These are phyloP conservation scores for Chrysanthemum makinoi DNA, from an alignment of 129 eudicot genomes.

Conservation along the genomic window DNA sequence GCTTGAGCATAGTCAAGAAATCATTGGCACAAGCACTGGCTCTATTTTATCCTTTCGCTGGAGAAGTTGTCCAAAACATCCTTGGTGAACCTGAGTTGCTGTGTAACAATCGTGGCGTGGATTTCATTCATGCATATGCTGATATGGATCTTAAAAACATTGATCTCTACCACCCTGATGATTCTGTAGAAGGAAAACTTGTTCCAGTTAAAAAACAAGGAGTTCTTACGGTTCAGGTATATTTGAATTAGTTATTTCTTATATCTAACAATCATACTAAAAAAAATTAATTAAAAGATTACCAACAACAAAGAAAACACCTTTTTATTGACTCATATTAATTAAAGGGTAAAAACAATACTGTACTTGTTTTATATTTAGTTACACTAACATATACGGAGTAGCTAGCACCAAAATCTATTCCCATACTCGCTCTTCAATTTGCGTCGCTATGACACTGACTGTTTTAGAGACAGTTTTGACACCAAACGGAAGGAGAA, in stretches of 20 bases:
- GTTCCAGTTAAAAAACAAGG: constrained; percentile 52
- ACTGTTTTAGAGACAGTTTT: no score
- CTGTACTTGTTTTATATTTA: no score
- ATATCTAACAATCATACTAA: no score
- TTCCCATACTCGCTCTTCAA: no score
- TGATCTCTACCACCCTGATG: constrained; percentile 51
- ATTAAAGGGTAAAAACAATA: no score
- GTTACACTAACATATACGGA: no score
- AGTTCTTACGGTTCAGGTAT: constrained; percentile 64
- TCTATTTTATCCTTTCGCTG: constrained; percentile 55
- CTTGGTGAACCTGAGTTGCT: constrained; percentile 60
- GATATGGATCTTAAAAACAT: constrained; percentile 48
- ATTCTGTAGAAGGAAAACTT: constrained; percentile 44
- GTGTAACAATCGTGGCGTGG: constrained; percentile 75
- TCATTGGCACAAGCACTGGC: constrained; percentile 49
- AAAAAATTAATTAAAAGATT: no score
- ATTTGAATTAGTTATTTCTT: not conserved
- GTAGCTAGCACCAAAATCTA: no score
- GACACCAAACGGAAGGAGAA: no score
- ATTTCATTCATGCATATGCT: constrained; percentile 50
- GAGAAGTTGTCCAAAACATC: constrained; percentile 56
- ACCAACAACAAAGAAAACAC: no score
- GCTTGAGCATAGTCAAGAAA: constrained; percentile 43
- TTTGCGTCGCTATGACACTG: no score
- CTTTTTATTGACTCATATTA: no score